These are phyloP conservation scores for Cryptosporidium canis DNA, from an alignment of 169 alveolate species.

Conservation along the genomic window DNA sequence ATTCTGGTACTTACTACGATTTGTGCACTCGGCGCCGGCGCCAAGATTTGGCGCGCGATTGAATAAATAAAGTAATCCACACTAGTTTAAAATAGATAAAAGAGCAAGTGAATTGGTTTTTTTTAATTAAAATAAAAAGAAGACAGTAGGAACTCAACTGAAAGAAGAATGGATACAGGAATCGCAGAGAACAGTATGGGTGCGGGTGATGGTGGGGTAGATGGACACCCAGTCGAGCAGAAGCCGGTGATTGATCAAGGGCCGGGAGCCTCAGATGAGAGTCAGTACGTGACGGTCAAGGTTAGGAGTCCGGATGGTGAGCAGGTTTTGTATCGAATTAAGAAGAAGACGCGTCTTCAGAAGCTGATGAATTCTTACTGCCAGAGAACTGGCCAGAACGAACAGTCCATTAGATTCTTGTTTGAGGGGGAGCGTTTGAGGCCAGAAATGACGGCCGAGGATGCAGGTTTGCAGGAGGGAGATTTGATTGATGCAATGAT, in stretches of 20 bases:
- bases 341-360: constrained; percentile 92
- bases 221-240: constrained; percentile 38
- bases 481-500: constrained; percentile 99
- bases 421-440: constrained; percentile 97
- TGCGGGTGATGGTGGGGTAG: neutral
- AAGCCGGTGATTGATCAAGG: constrained; percentile 71
- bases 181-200: neutral
- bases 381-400: constrained; percentile 92
- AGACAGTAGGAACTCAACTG: neutral
- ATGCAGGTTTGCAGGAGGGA: constrained; percentile 94
- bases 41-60: neutral
- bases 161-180: constrained; percentile 16
- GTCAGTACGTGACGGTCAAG: constrained; percentile 72
- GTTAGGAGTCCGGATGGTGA: constrained; percentile 91
- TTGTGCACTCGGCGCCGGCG: neutral
- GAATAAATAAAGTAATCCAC: neutral
- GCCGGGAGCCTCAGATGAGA: constrained; percentile 49
- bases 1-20: too few relatives aligned
- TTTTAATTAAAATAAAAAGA: too few relatives aligned
- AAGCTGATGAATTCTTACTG: constrained; percentile 97
- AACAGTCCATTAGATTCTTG: constrained; percentile 92
- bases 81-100: too few relatives aligned
- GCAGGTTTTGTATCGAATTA: constrained; percentile 94
- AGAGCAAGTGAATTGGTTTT: too few relatives aligned
- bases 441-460: constrained; percentile 94